These are phyloP conservation scores for Trichomonascaceae sp. DNA, from an alignment of 1,139 yeast species.

Conservation along the genomic window DNA sequence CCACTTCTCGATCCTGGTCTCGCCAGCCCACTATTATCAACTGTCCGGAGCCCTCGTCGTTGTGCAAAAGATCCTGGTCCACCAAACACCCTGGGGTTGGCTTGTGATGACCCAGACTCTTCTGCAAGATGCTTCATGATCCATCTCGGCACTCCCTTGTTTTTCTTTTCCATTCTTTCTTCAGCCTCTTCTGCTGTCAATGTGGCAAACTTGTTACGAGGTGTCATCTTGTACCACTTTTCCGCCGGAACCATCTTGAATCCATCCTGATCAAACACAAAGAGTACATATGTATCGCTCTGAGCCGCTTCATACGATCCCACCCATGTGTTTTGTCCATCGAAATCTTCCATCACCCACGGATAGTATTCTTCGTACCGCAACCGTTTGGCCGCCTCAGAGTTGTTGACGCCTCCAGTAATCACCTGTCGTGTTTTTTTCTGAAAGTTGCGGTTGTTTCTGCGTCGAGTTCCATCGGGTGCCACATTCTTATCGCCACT, in stretches of 20 bases:
- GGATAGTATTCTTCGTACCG: constrained; percentile 95
- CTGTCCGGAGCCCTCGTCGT: constrained; percentile 40
- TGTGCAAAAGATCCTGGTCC: background rate
- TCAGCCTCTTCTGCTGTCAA: constrained; percentile 94
- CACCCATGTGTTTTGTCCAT: constrained; percentile 86
- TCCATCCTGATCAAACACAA: constrained; percentile 77
- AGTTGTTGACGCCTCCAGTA: constrained; percentile 32
- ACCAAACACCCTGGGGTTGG: background rate
- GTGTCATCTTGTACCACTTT: constrained; percentile 85
- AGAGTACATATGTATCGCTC: constrained; percentile 71
- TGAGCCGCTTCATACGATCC: constrained; percentile 94
- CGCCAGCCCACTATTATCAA: constrained; percentile 24
- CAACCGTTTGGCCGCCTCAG: constrained; percentile 67
- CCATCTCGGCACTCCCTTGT: constrained; percentile 75
- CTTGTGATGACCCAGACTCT: constrained; percentile 21
- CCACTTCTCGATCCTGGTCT: constrained; percentile 1
- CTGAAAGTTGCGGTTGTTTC: constrained; percentile 48
- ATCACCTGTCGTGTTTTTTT: constrained; percentile 78
- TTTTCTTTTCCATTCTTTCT: constrained; percentile 73
- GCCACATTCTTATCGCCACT: no score
- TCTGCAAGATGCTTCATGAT: constrained; percentile 82
- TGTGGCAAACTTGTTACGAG: constrained; percentile 86
- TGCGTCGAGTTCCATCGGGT: constrained; percentile 87
- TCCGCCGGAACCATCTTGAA: constrained; percentile 93
- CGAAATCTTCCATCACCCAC: constrained; percentile 96